Evolutionary conservation across 2,329 filamentous ascomycete species (phyloP).

Genomic region (Mariannaea sp.): DNA sequence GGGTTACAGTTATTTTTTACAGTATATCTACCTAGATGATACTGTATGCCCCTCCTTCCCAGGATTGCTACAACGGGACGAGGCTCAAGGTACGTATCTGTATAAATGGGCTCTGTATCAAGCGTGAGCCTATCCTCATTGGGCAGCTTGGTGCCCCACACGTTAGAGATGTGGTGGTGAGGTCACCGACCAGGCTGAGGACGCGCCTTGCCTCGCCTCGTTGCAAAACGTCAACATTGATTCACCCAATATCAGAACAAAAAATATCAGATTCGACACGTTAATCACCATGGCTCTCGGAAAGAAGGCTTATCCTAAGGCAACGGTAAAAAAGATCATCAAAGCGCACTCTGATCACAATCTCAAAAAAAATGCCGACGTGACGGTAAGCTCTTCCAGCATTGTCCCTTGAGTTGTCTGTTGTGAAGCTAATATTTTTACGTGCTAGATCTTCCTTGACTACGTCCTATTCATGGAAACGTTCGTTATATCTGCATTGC

Average conservation of each 20-base stretch:
- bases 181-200: slow-evolving; percentile 31
- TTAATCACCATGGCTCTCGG: slow-evolving; percentile 46
- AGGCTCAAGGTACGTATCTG: slow-evolving; percentile 27
- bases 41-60: slow-evolving; percentile 33
- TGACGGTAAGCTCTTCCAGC: slow-evolving; percentile 63
- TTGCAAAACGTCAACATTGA: slow-evolving; percentile 25
- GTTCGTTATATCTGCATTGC: slow-evolving; percentile 43
- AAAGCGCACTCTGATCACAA: slow-evolving; percentile 84
- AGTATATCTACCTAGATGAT: neutral
- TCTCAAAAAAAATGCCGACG: slow-evolving; percentile 83
- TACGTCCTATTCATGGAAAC: slow-evolving; percentile 81
- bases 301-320: slow-evolving; percentile 81
- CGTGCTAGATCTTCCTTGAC: slow-evolving; percentile 78
- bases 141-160: slow-evolving; percentile 23
- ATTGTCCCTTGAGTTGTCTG: slow-evolving; percentile 25
- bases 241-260: slow-evolving; percentile 8
- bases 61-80: neutral
- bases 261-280: neutral
- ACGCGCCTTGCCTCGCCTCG: slow-evolving; percentile 36
- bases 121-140: slow-evolving; percentile 33
- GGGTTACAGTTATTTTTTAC: slow-evolving; percentile 31
- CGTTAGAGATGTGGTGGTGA: slow-evolving; percentile 20
- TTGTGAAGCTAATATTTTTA: slow-evolving; percentile 32
- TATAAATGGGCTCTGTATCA: neutral
- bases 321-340: slow-evolving; percentile 84